Evolutionary conservation across 805 yeast species (phyloP).

Genomic region (Metschnikowia continentalis): DNA sequence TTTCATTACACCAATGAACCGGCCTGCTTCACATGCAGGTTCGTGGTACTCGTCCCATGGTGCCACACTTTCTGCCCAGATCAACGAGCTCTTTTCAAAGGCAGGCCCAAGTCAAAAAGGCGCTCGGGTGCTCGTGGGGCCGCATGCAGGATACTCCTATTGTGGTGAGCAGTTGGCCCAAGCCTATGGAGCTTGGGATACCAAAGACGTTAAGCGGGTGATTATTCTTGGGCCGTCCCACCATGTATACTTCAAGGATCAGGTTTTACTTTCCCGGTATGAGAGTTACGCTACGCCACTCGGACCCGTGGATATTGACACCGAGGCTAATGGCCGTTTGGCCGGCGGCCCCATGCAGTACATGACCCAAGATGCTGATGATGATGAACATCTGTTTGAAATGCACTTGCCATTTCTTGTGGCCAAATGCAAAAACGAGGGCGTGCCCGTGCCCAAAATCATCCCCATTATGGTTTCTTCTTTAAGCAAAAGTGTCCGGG

Average conservation of each 20-base stretch:
- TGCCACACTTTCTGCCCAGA: conserved; percentile 42
- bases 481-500: conserved; percentile 43
- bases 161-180: conserved; percentile 77
- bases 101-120: conserved; percentile 17
- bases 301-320: conserved; percentile 70
- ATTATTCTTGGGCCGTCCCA: conserved; percentile 93
- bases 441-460: conserved; percentile 41
- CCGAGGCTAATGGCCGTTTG: conserved; percentile 36
- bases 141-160: conserved; percentile 88
- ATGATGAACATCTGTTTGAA: conserved; percentile 88
- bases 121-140: conserved; percentile 41
- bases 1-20: conserved; percentile 16
- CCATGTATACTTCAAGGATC: conserved; percentile 70
- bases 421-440: conserved; percentile 38
- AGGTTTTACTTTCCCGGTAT: conserved; percentile 51
- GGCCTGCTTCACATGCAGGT: conserved; percentile 87
- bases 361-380: conserved; percentile 62
- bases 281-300: conserved; percentile 72
- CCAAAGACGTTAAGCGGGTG: conserved; percentile 52
- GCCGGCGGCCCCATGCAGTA: conserved; percentile 38
- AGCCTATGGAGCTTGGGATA: conserved; percentile 70
- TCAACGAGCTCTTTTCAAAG: conserved; percentile 46
- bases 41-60: conserved; percentile 70
- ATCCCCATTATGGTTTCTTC: conserved; percentile 81
- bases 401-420: conserved; percentile 84